Evolutionary conservation across 2,329 filamentous ascomycete genomes (phyloP).

Genomic region (Diaporthe vexans): DNA sequence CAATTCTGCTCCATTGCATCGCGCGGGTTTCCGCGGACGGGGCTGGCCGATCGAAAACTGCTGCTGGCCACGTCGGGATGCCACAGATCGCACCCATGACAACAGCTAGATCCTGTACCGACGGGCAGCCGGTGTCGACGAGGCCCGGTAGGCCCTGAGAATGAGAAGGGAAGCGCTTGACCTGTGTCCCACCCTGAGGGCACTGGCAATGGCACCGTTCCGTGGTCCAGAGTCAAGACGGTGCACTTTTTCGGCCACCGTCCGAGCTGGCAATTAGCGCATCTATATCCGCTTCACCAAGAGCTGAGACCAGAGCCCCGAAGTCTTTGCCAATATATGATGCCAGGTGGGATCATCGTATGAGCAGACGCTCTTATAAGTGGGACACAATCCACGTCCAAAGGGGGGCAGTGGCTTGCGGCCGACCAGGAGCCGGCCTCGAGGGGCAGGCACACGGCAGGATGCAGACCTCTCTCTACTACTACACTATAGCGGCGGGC

Average conservation of each 20-base stretch:
- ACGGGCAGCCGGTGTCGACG: constrained; percentile 22
- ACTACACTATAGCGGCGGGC: neutral
- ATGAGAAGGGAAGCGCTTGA: neutral
- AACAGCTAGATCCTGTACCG: neutral
- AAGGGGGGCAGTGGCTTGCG: constrained; percentile 20
- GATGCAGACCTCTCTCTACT: too few species aligned
- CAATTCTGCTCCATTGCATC: neutral
- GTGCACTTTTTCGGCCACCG: constrained; percentile 26
- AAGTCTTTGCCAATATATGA: constrained; percentile 28
- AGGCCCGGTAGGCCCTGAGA: neutral
- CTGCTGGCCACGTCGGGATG: constrained; percentile 5
- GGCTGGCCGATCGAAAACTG: constrained; percentile 1
- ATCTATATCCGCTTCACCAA: constrained; percentile 21
- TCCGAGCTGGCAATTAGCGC: constrained; percentile 27
- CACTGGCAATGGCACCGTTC: neutral
- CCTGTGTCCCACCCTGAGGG: neutral
- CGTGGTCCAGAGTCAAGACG: constrained; percentile 19
- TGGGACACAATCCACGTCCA: constrained; percentile 17
- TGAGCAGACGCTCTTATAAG: constrained; percentile 26
- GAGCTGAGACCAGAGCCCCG: constrained; percentile 33
- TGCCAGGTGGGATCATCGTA: constrained; percentile 34
- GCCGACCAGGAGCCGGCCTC: constrained; percentile 30
- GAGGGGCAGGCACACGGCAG: neutral
- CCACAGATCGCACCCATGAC: neutral
- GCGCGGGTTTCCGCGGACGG: neutral